These are phyloP conservation scores for Tylopilus felleus DNA, from an alignment of 768 basidiomycete species.

Conservation along the genomic window DNA sequence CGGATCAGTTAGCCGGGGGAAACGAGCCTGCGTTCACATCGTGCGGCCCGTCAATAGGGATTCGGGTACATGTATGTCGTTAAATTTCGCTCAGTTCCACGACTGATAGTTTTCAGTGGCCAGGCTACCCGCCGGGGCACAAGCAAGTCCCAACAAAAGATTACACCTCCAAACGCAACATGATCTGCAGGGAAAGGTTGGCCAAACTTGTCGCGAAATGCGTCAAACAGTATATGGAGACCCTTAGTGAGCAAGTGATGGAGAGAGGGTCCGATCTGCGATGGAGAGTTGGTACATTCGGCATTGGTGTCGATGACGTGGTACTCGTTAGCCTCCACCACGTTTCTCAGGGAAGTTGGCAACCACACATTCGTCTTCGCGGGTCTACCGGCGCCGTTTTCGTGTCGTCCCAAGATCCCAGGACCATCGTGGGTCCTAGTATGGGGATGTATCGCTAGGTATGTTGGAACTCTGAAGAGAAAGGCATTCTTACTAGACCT, in stretches of 20 bases:
- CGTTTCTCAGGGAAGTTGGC: conserved; percentile 77
- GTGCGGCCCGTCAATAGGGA: conserved; percentile 68
- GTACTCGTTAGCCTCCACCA: conserved; percentile 73
- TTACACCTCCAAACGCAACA: conserved; percentile 62
- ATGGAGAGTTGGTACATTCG: conserved; percentile 16
- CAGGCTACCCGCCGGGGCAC: conserved; percentile 67
- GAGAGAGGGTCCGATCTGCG: neutral
- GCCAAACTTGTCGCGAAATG: conserved; percentile 71
- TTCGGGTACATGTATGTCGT: conserved; percentile 56
- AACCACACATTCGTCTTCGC: conserved; percentile 60
- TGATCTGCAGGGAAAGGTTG: conserved; percentile 64
- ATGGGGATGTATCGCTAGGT: neutral
- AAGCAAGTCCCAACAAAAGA: conserved; percentile 71
- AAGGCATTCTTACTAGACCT: neutral
- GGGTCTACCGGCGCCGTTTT: neutral
- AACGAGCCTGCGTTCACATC: conserved; percentile 62
- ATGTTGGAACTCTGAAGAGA: neutral
- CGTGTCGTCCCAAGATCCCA: neutral
- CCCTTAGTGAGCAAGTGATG: conserved; percentile 4
- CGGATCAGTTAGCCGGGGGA: conserved; percentile 46
- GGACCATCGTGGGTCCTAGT: neutral
- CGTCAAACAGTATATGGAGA: conserved; percentile 30
- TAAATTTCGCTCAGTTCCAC: neutral
- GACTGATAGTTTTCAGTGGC: conserved; percentile 50
- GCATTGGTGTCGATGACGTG: conserved; percentile 11